phyloP scores from a whole-genome alignment of 2,329 filamentous ascomycete genomes.

The Alternaria sp. region DNA sequence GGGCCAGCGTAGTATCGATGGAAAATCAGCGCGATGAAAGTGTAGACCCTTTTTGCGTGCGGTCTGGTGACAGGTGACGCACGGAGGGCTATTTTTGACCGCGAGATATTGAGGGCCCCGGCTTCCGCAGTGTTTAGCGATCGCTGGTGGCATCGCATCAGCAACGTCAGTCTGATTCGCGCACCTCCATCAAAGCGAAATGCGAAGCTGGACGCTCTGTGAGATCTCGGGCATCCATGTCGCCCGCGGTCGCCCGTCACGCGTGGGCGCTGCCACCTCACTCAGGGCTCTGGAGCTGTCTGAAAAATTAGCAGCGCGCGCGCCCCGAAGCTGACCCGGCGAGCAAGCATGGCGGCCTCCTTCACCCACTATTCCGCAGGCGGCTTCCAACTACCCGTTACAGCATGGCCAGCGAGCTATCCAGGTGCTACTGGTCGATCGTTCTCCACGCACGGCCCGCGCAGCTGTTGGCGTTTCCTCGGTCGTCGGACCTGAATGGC shows the following conservation, averaged over 20 bases:
- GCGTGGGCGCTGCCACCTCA: background rate
- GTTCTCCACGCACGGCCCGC: slow-evolving; percentile 38
- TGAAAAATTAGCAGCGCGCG: slow-evolving; percentile 11
- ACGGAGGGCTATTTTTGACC: slow-evolving; percentile 36
- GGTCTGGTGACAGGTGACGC: slow-evolving; percentile 27
- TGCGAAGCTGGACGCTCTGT: no score
- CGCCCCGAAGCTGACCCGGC: slow-evolving; percentile 16
- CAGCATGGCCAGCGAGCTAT: slow-evolving; percentile 15
- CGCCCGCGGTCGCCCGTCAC: background rate
- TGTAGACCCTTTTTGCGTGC: slow-evolving; percentile 7
- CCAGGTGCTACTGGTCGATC: slow-evolving; percentile 30
- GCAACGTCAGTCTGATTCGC: slow-evolving; percentile 23
- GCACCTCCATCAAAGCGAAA: no score
- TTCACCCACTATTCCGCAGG: slow-evolving; percentile 6
- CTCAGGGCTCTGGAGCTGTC: background rate
- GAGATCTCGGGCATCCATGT: background rate
- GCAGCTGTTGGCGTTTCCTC: slow-evolving; percentile 22
- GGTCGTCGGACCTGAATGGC: slow-evolving; percentile 31
- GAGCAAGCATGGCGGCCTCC: background rate
- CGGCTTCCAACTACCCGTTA: slow-evolving; percentile 19
- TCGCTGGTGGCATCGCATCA: slow-evolving; percentile 29
- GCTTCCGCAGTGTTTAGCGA: slow-evolving; percentile 29
- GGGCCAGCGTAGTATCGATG: slow-evolving; percentile 16
- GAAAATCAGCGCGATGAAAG: slow-evolving; percentile 7
- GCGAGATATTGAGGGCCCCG: slow-evolving; percentile 28